Evolutionary conservation across 768 basidiomycete genomes (phyloP), one percentile per base, ranked within the genome.

Genomic region (Auricularia heimuer): DNA sequence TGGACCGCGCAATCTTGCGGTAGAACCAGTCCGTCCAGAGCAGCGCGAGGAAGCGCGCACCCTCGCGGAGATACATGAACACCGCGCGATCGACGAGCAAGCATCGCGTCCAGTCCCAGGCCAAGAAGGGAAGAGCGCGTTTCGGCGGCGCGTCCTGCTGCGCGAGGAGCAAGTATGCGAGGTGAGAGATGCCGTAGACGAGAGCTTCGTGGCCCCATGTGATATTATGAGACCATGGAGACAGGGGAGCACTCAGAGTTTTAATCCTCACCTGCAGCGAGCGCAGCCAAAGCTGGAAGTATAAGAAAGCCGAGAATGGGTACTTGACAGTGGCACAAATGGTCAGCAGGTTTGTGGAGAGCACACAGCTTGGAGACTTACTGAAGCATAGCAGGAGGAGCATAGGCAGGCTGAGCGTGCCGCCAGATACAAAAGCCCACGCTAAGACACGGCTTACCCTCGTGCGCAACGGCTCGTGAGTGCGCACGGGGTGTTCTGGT

Each of bases 121-220:
- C 34, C 18, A 64, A 33, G 24, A 64, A 64, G 3, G 63, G 63
- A 3, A 37, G 58, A 11, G 51, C 29, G 33, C 35, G 29, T 42
- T 56, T 42, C 3, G 63, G 63, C 16, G 63, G 63, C 56, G 63
- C 63, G 24, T 64, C 63, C 34, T 51, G 37, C 37, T 64, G 63
- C 24, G 63, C 63, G 4, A 64, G 63, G 14, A 58, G 11, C 34
- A 64, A 47, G n/a, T 64, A 64, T 4, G 63, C 63, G 34, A 39
- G 21, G 37, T 64, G 63, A 36, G 63, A 56, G 54, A 64, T 37
- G 34, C 54, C 35, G n/a, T 54, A 24, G 29, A 56, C 63, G 54
- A 64, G 63, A 7, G 54, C 63, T 64, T 21, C 3, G 11, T 21
- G 47, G 21, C 47, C 18, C 6, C 47, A 51, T 51, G 47, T 51